Evolutionary conservation across 371 early-diverging fungal genomes (phyloP).

Genomic region (Polyrhizophydium stewartii): DNA sequence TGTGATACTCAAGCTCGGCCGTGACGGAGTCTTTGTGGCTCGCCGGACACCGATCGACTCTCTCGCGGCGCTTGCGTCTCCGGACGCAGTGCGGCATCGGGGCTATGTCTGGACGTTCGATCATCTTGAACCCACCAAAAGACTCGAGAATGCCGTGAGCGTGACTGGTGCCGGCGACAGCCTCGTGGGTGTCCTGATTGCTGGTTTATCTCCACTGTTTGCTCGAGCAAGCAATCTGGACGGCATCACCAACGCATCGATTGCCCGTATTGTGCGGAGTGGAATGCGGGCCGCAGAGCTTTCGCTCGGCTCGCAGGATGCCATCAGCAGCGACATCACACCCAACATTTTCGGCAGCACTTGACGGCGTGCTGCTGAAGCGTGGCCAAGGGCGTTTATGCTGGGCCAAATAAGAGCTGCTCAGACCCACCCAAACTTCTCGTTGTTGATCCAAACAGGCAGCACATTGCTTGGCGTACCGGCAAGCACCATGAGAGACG

Average conservation of each 20-base stretch:
- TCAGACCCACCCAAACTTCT: no score
- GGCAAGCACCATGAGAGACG: no score
- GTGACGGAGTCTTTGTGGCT: conserved; percentile 17
- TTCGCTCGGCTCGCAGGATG: conserved; percentile 3
- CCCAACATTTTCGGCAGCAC: not conserved
- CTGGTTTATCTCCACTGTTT: not conserved
- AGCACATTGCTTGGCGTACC: no score
- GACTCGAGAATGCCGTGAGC: conserved; percentile 10
- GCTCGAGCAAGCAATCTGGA: not conserved
- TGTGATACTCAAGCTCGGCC: conserved; percentile 24
- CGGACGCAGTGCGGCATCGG: not conserved
- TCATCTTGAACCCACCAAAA: not conserved
- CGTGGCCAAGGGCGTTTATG: no score
- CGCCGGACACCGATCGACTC: not conserved
- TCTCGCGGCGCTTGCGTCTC: no score
- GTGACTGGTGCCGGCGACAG: conserved; percentile 41
- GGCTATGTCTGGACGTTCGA: not conserved
- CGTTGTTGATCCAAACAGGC: no score
- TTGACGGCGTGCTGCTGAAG: not conserved
- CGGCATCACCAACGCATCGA: not conserved
- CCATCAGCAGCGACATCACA: conserved; percentile 5
- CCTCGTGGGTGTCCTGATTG: conserved; percentile 11
- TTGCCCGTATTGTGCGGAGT: not conserved
- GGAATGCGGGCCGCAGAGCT: conserved; percentile 15
- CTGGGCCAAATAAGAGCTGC: no score